Conservation (phyloP, 2,329 filamentous ascomycete genomes). For the Parascedosporium putredinis region DNA sequence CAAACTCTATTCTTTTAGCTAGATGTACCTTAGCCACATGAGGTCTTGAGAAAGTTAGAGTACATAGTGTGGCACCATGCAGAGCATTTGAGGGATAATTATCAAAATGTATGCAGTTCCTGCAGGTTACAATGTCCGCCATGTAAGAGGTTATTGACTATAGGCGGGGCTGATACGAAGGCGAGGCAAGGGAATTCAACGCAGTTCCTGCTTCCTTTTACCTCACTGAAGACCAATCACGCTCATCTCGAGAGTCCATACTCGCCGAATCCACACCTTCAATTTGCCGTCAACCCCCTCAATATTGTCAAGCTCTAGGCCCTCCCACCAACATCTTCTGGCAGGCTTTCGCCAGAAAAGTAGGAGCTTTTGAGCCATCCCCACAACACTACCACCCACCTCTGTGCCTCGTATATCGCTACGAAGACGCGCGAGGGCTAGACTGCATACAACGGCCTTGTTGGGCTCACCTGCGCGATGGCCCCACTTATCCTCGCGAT, state of each 20-base stretch:
- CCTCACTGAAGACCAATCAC: slow-evolving; percentile 68
- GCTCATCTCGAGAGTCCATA: slow-evolving; percentile 98
- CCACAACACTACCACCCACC: slow-evolving; percentile 67
- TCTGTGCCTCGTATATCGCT: slow-evolving; percentile 82
- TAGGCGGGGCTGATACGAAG: too few relatives aligned
- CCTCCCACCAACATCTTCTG: slow-evolving; percentile 97
- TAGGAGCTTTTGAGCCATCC: slow-evolving; percentile 96
- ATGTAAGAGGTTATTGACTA: too few relatives aligned
- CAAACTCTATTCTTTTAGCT: too few relatives aligned
- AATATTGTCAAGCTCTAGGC: slow-evolving; percentile 80
- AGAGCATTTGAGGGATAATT: too few relatives aligned
- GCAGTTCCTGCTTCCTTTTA: background rate
- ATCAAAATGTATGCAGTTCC: too few relatives aligned
- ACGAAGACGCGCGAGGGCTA: slow-evolving; percentile 82
- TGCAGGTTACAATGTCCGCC: too few relatives aligned
- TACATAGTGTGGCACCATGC: too few relatives aligned
- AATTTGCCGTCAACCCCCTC: slow-evolving; percentile 84
- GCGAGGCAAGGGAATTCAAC: too few relatives aligned
- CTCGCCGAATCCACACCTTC: slow-evolving; percentile 96
- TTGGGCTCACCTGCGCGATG: slow-evolving; percentile 96
- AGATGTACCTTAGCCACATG: too few relatives aligned
- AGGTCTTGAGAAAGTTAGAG: too few relatives aligned
- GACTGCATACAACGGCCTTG: slow-evolving; percentile 95
- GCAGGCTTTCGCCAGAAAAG: slow-evolving; percentile 98
- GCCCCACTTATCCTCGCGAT: slow-evolving; percentile 90